Conservation (phyloP, 768 basidiomycete species). For the Clathrus columnatus region DNA sequence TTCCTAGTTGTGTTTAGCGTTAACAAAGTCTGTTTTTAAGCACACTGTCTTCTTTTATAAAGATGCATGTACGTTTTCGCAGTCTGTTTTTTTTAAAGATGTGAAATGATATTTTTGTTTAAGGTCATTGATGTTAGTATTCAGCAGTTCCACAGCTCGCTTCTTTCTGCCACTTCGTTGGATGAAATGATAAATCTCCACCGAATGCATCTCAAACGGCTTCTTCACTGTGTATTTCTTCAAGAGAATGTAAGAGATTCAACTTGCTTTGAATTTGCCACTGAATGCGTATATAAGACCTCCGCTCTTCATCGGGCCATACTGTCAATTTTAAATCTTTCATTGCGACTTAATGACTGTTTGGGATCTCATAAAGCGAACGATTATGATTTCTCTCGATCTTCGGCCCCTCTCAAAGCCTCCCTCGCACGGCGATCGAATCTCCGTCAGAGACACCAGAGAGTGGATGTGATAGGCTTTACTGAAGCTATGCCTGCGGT, state of each 20-base stretch:
- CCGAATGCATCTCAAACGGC: slow-evolving; percentile 43
- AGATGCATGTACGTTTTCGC: slow-evolving; percentile 48
- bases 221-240: slow-evolving; percentile 57
- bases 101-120: background rate
- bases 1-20: background rate
- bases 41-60: slow-evolving; percentile 59
- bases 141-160: slow-evolving; percentile 45
- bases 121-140: slow-evolving; percentile 62
- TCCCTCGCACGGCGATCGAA: slow-evolving; percentile 51
- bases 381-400: slow-evolving; percentile 44
- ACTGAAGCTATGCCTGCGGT: slow-evolving; percentile 16
- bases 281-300: slow-evolving; percentile 34
- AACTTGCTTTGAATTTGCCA: background rate
- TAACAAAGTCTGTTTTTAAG: slow-evolving; percentile 25
- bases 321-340: slow-evolving; percentile 63
- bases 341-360: slow-evolving; percentile 56
- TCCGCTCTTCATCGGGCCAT: slow-evolving; percentile 56
- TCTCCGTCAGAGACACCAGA: slow-evolving; percentile 40
- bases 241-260: slow-evolving; percentile 42
- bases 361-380: slow-evolving; percentile 54
- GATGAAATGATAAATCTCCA: slow-evolving; percentile 58
- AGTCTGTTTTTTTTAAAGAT: background rate
- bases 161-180: slow-evolving; percentile 49
- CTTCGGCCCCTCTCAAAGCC: slow-evolving; percentile 47
- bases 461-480: slow-evolving; percentile 18